phyloP scores from a whole-genome alignment of 2,329 filamentous ascomycete genomes.

The Curvularia lunata region DNA sequence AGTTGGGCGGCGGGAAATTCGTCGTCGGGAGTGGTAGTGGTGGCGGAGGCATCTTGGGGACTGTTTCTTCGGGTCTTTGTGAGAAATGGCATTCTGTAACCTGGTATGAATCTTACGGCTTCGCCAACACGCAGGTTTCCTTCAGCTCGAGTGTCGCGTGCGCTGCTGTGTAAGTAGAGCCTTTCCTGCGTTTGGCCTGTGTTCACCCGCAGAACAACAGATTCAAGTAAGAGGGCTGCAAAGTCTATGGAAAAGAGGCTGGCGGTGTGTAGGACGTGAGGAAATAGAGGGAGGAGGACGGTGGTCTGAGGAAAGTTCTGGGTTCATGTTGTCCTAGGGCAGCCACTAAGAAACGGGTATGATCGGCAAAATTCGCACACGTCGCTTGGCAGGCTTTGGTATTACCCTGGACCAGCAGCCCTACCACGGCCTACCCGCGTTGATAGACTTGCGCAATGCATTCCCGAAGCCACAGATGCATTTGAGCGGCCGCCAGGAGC shows the following conservation, averaged over 20 bases:
- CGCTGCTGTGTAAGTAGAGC: slow-evolving; percentile 21
- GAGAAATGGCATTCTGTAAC: slow-evolving; percentile 64
- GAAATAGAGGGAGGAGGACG: not conserved
- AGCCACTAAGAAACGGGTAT: slow-evolving; percentile 13
- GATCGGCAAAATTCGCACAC: slow-evolving; percentile 19
- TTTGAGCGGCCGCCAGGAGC: not conserved
- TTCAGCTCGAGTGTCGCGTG: slow-evolving; percentile 14
- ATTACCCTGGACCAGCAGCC: slow-evolving; percentile 1
- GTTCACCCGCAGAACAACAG: slow-evolving; percentile 11
- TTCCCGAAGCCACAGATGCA: not conserved
- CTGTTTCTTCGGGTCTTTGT: slow-evolving; percentile 60
- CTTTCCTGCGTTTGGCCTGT: slow-evolving; percentile 23
- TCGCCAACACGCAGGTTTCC: slow-evolving; percentile 31
- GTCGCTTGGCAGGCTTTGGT: slow-evolving; percentile 13
- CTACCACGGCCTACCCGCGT: not conserved
- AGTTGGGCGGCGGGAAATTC: slow-evolving; percentile 80
- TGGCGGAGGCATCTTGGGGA: slow-evolving; percentile 63
- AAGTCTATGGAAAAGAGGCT: not conserved
- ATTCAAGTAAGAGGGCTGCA: not conserved
- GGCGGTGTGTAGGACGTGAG: not conserved
- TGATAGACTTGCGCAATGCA: not conserved
- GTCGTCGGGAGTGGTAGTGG: slow-evolving; percentile 62
- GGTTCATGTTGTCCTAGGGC: slow-evolving; percentile 9
- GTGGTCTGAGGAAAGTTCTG: slow-evolving; percentile 17
- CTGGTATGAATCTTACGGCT: slow-evolving; percentile 61